These are phyloP conservation scores for Crithidia acanthocephali DNA, from an alignment of 208 protist genomes.

Conservation along the genomic window DNA sequence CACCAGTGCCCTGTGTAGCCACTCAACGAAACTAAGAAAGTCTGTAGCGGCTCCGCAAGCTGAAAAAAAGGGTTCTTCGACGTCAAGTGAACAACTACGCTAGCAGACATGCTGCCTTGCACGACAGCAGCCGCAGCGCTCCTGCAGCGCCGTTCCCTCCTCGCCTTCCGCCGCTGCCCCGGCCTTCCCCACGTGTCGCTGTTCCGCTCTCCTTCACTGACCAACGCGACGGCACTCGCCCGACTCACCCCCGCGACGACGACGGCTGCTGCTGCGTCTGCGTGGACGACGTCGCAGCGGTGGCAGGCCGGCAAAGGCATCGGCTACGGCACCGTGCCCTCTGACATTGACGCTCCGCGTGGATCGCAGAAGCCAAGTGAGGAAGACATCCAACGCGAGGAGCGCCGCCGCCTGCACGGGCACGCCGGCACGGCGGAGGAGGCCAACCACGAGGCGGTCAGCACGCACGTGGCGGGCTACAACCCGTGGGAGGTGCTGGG, in stretches of 20 bases:
- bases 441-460: constrained; percentile 46
- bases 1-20: too few species aligned
- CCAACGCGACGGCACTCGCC: neutral
- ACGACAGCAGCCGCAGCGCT: neutral
- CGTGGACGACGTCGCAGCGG: constrained; percentile 16
- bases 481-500: constrained; percentile 88
- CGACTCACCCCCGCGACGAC: neutral
- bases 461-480: constrained; percentile 65
- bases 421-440: constrained; percentile 32
- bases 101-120: constrained; percentile 4
- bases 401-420: constrained; percentile 44
- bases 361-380: constrained; percentile 55
- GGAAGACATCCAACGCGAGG: constrained; percentile 47
- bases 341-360: constrained; percentile 68
- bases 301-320: constrained; percentile 32
- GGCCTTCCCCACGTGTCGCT: neutral
- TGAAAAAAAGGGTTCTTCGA: too few species aligned
- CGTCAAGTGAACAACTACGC: neutral
- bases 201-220: too few species aligned
- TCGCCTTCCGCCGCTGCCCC: neutral
- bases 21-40: too few species aligned
- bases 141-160: neutral
- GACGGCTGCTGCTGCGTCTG: neutral
- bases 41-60: too few species aligned
- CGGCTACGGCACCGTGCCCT: constrained; percentile 56